Conservation (phyloP, 192 early-diverging fungal species). For the Umbelopsis vinacea region DNA sequence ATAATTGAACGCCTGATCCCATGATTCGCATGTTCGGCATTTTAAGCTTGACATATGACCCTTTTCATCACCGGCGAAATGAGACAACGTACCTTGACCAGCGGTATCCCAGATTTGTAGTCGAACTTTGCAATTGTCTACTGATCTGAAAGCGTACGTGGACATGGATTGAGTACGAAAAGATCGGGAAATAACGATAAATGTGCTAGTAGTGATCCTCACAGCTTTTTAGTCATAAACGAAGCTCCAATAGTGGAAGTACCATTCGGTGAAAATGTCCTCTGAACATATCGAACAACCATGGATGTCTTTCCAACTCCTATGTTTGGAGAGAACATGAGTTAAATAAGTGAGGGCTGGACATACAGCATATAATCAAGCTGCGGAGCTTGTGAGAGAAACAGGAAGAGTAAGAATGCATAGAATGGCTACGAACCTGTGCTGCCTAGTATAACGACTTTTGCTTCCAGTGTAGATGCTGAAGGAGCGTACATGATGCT, state of each 20-base stretch:
- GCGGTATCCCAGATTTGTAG: slow-evolving; percentile 93
- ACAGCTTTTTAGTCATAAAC: slow-evolving; percentile 78
- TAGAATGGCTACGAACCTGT: slow-evolving; percentile 54
- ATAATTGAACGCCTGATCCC: not conserved
- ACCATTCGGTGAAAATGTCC: slow-evolving; percentile 75
- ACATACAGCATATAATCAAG: not conserved
- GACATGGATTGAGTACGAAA: slow-evolving; percentile 14
- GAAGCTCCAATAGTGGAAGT: slow-evolving; percentile 80
- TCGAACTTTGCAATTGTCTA: slow-evolving; percentile 76
- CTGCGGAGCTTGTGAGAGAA: slow-evolving; percentile 16
- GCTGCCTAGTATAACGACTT: slow-evolving; percentile 76
- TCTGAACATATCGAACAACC: slow-evolving; percentile 73
- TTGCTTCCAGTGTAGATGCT: slow-evolving; percentile 65
- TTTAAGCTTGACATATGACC: slow-evolving; percentile 23
- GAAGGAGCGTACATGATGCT: slow-evolving; percentile 25
- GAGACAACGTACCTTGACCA: slow-evolving; percentile 66
- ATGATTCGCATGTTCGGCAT: slow-evolving; percentile 18
- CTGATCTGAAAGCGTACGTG: slow-evolving; percentile 45
- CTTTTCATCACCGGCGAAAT: not conserved
- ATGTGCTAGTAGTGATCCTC: slow-evolving; percentile 30
- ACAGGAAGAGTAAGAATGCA: not conserved
- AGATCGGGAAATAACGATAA: not conserved
- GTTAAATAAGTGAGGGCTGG: not conserved
- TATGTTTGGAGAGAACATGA: slow-evolving; percentile 31
- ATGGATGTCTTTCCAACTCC: slow-evolving; percentile 83